Percentiles rank a stretch among this genome's conserved stretches.
Conservation (phyloP, 1,139 yeast genomes). For the Yamadazyma sp. region DNA sequence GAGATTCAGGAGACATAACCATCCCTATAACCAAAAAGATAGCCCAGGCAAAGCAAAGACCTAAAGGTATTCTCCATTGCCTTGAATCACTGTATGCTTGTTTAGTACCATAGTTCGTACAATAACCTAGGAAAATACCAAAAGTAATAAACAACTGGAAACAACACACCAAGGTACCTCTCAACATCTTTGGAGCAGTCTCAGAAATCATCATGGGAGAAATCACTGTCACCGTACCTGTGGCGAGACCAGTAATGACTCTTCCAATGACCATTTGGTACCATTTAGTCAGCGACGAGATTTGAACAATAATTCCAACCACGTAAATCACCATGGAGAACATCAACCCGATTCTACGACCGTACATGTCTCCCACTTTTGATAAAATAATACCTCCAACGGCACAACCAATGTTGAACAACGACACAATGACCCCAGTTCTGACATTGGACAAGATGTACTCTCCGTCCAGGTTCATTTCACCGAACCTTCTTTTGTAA, state of each 20-base stretch:
- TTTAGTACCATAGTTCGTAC: conserved; percentile 65
- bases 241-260: conserved; percentile 68
- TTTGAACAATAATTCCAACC: conserved; percentile 50
- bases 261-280: conserved; percentile 58
- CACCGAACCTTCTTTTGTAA: conserved; percentile 50
- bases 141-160: conserved; percentile 70
- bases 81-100: conserved; percentile 49
- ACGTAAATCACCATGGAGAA: conserved; percentile 47
- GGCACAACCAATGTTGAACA: conserved; percentile 72
- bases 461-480: conserved; percentile 22
- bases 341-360: conserved; percentile 54
- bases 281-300: conserved; percentile 43
- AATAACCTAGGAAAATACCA: conserved; percentile 68
- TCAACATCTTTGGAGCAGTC: conserved; percentile 63
- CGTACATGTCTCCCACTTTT: conserved; percentile 51
- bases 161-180: conserved; percentile 72
- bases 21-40: conserved; percentile 53
- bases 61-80: conserved; percentile 66
- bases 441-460: conserved; percentile 39
- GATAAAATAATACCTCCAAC: conserved; percentile 65
- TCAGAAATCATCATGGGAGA: conserved; percentile 72
- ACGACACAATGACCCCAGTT: conserved; percentile 59
- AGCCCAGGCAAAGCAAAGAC: conserved; percentile 58
- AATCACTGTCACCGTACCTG: conserved; percentile 65
- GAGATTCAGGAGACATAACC: conserved; percentile 67